Conservation (phyloP, 495 filamentous ascomycete genomes). For the Hyaloscypha bicolor region DNA sequence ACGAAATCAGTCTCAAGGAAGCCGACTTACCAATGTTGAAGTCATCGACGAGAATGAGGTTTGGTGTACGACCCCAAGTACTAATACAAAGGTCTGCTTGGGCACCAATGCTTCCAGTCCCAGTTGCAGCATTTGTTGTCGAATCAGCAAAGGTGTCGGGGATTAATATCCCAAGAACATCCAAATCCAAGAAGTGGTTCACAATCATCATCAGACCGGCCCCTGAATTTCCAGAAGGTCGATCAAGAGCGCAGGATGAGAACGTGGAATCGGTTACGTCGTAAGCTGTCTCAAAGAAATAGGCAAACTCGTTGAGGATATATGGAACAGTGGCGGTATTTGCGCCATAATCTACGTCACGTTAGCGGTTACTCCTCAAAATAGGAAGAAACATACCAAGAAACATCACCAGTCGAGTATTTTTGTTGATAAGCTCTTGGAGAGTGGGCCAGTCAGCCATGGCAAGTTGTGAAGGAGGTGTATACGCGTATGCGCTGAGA, state of each 20-base stretch:
- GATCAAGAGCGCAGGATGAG: slow-evolving; percentile 64
- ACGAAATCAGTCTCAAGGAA: background rate
- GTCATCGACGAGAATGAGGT: slow-evolving; percentile 88
- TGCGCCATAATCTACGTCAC: slow-evolving; percentile 73
- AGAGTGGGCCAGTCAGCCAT: slow-evolving; percentile 85
- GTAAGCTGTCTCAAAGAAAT: slow-evolving; percentile 78
- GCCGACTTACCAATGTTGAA: slow-evolving; percentile 67
- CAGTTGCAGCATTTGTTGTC: slow-evolving; percentile 67
- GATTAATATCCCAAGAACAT: slow-evolving; percentile 72
- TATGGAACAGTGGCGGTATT: slow-evolving; percentile 77
- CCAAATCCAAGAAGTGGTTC: slow-evolving; percentile 88
- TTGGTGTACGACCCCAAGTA: slow-evolving; percentile 73
- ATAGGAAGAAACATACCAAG: slow-evolving; percentile 32
- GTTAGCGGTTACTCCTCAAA: background rate
- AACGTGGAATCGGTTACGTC: slow-evolving; percentile 64
- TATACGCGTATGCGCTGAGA: slow-evolving; percentile 69
- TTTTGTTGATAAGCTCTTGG: slow-evolving; percentile 70
- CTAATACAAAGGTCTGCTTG: slow-evolving; percentile 69
- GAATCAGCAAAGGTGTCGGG: slow-evolving; percentile 70
- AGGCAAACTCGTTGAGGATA: slow-evolving; percentile 73
- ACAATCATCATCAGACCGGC: slow-evolving; percentile 76
- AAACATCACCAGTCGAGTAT: slow-evolving; percentile 54
- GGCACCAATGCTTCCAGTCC: slow-evolving; percentile 69
- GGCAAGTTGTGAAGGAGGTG: slow-evolving; percentile 67
- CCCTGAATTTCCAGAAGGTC: slow-evolving; percentile 62